phyloP scores from a whole-genome alignment of 2,329 filamentous ascomycete genomes.

The Chaetomium strumarium region DNA sequence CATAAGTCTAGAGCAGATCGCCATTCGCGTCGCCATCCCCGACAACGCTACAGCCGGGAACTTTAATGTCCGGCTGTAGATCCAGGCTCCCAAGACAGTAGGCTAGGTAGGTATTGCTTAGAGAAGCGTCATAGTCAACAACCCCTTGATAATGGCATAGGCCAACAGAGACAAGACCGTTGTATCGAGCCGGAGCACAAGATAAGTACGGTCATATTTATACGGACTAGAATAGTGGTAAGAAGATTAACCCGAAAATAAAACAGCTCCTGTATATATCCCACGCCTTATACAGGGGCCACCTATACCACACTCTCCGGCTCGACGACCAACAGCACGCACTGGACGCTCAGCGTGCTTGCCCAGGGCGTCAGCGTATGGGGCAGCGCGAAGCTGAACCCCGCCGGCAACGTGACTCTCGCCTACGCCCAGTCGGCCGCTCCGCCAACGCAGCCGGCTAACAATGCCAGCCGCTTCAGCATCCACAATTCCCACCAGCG shows the following conservation, averaged over 20 bases:
- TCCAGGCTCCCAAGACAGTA: constrained; percentile 34
- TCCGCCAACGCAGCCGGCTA: constrained; percentile 24
- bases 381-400: constrained; percentile 27
- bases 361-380: constrained; percentile 36
- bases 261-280: constrained; percentile 30
- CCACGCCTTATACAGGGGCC: constrained; percentile 30
- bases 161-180: constrained; percentile 32
- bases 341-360: constrained; percentile 36
- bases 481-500: constrained; percentile 27
- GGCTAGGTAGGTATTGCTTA: constrained; percentile 38
- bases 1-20: constrained; percentile 23
- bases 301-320: constrained; percentile 32
- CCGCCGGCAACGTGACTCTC: constrained; percentile 23
- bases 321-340: constrained; percentile 33
- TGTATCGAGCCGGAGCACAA: constrained; percentile 35
- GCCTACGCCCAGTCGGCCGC: constrained; percentile 24
- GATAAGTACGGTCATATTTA: no score
- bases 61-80: constrained; percentile 35
- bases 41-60: constrained; percentile 28
- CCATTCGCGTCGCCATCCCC: constrained; percentile 28
- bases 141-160: constrained; percentile 37
- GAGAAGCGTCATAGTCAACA: constrained; percentile 38
- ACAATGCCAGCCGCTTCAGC: constrained; percentile 26
- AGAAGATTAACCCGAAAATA: no score
- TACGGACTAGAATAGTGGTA: no score